A percentile compares a stretch with the other conserved stretches of the same genome.
These are phyloP conservation scores for Phytophthora pinifolia DNA, from an alignment of 352 stramenopile genomes.

Conservation along the genomic window DNA sequence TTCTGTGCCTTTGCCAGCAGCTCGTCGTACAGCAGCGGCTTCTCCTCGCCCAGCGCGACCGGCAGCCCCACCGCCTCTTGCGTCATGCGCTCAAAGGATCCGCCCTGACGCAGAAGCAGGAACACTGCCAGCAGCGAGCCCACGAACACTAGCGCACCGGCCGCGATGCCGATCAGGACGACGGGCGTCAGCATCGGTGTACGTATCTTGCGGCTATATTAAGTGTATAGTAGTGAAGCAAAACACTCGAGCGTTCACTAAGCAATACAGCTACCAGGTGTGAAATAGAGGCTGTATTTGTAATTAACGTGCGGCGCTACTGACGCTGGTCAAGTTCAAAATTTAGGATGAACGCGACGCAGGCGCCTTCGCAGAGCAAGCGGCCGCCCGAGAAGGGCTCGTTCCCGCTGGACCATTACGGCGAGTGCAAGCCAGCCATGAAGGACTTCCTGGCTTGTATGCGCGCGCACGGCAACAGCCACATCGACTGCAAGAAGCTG, in stretches of 20 bases:
- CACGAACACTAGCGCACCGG: constrained; percentile 82
- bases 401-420: constrained; percentile 91
- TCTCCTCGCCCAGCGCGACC: constrained; percentile 51
- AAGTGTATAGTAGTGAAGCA: background rate
- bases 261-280: background rate
- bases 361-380: constrained; percentile 69
- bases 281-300: constrained; percentile 1
- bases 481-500: constrained; percentile 91
- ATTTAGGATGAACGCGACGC: constrained; percentile 73
- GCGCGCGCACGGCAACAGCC: constrained; percentile 72
- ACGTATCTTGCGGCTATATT: constrained; percentile 12
- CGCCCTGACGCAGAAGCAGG: constrained; percentile 75
- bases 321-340: background rate
- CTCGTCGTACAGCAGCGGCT: constrained; percentile 88
- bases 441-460: constrained; percentile 88
- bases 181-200: constrained; percentile 51
- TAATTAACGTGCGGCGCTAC: constrained; percentile 9
- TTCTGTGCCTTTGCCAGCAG: constrained; percentile 59
- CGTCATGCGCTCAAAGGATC: constrained; percentile 89
- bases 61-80: constrained; percentile 77
- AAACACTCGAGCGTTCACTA: background rate
- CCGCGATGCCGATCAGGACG: constrained; percentile 76
- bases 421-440: constrained; percentile 89
- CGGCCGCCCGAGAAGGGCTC: constrained; percentile 88
- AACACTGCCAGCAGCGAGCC: constrained; percentile 83